A percentile compares a stretch with the other conserved stretches of the same genome.
Conservation (phyloP, 2,329 filamentous ascomycete species). For the Periconia sp. region DNA sequence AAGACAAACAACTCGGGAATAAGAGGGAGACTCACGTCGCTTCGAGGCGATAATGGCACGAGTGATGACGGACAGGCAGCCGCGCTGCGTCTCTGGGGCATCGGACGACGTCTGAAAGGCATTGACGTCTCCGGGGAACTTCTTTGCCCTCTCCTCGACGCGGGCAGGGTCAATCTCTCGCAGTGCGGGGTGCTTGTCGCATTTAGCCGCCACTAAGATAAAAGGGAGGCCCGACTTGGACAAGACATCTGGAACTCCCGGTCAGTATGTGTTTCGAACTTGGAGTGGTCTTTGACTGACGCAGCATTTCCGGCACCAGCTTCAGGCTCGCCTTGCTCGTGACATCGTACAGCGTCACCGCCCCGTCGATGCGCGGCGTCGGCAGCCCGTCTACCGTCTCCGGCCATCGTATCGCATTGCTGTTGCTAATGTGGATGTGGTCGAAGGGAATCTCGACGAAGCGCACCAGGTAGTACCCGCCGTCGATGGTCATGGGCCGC, state of each 20-base stretch:
- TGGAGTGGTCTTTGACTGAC: slow-evolving; percentile 57
- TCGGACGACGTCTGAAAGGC: slow-evolving; percentile 73
- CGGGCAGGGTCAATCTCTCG: slow-evolving; percentile 71
- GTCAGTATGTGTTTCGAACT: slow-evolving; percentile 19
- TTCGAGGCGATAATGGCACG: slow-evolving; percentile 68
- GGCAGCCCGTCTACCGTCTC: slow-evolving; percentile 62
- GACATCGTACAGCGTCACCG: slow-evolving; percentile 85
- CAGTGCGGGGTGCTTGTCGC: slow-evolving; percentile 71
- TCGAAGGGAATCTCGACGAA: slow-evolving; percentile 58
- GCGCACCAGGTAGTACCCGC: slow-evolving; percentile 57
- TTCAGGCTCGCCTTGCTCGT: slow-evolving; percentile 74
- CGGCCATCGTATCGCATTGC: slow-evolving; percentile 60
- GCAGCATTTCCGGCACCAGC: slow-evolving; percentile 72
- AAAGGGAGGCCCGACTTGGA: slow-evolving; percentile 73
- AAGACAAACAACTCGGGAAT: slow-evolving; percentile 1
- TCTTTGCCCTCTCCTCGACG: slow-evolving; percentile 65
- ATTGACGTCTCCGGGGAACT: slow-evolving; percentile 64
- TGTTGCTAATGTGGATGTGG: slow-evolving; percentile 55
- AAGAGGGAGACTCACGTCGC: slow-evolving; percentile 60
- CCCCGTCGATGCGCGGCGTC: slow-evolving; percentile 77
- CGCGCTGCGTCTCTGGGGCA: slow-evolving; percentile 70
- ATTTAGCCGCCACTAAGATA: slow-evolving; percentile 85
- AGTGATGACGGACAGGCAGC: slow-evolving; percentile 75
- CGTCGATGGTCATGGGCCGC: slow-evolving; percentile 60
- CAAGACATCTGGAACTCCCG: slow-evolving; percentile 63